Conservation (phyloP, 2,329 filamentous ascomycete genomes). For the Chrysoporthe puriensis region DNA sequence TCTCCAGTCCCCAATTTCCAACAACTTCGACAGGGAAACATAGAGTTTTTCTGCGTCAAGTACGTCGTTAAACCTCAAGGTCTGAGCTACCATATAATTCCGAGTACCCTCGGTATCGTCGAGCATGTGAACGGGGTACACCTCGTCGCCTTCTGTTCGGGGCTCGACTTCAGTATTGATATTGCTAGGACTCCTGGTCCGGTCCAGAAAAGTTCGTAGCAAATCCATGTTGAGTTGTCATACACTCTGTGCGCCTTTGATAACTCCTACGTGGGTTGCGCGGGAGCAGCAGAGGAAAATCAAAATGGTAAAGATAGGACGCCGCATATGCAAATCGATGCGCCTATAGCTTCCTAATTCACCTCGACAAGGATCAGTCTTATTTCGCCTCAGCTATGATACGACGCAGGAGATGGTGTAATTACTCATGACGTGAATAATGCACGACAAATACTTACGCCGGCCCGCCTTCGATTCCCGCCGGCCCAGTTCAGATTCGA, state of each 20-base stretch:
- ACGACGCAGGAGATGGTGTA: neutral
- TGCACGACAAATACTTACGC: neutral
- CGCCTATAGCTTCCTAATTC: neutral
- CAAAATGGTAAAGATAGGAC: neutral
- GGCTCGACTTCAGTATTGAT: neutral
- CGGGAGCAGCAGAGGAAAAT: neutral
- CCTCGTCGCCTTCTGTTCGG: constrained; percentile 10
- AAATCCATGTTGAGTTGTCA: neutral
- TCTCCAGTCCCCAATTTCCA: constrained; percentile 47
- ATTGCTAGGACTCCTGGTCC: neutral
- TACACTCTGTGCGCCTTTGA: neutral
- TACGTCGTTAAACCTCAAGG: constrained; percentile 46
- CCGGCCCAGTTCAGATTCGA: neutral
- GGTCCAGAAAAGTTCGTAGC: neutral
- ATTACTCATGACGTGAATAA: neutral
- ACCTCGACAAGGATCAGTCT: neutral
- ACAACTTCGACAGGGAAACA: constrained; percentile 39
- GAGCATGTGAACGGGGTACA: constrained; percentile 23
- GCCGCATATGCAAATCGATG: neutral
- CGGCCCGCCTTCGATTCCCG: neutral
- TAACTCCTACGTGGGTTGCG: neutral
- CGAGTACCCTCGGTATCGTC: constrained; percentile 26
- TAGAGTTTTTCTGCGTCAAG: constrained; percentile 46
- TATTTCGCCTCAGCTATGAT: neutral
- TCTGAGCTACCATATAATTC: constrained; percentile 24